Base-by-base conservation (phyloP, 2,329 filamentous ascomycete genomes). In the Pyrenochaeta sp. region DNA sequence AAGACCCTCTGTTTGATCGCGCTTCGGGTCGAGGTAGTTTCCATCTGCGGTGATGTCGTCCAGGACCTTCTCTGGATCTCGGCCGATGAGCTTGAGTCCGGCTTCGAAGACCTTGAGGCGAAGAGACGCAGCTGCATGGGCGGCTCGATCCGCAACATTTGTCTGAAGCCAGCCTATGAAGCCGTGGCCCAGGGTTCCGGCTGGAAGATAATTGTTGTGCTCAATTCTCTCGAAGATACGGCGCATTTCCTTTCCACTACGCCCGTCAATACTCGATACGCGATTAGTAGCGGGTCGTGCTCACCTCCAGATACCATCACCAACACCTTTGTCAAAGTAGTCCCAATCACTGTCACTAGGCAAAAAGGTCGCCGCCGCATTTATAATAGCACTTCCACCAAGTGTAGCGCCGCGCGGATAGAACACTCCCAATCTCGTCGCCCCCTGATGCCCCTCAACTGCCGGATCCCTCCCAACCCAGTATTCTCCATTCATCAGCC, bases 1-100 rank as follows among this genome's bases (percentile, higher is more conserved):
- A 23, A 37, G 63, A 60, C 46, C 71, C 53, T 5, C 70, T 65
- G 14, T 63, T 51, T 14, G 73, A 34, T 61, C 53, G 5, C 55
- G 51, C 3, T 41, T 48, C 9, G 49, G 51, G n/a, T 41, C 42
- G 8, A 49, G 34, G 21, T 41, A 51, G 35, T 57, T 60, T 6
- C 23, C 28, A 10, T 58, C 56, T n/a, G 41, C 45, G 10, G 37
- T 41, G 9, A 59, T 32, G 27, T 59, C 49, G 14, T 59, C 51
- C 8, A 55, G 22, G 3, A 55, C 46, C 3, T 48, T 41, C 21
- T 43, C 43, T 3, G 55, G 48, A 9, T 59, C 48, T 32, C 38
- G 41, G 10, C 55, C 55, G 14, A 53, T 38, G 9, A 59, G 24
- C 30, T 42, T 59, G 14, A 57, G 23, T 6, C 27, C 51, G 7